Base-by-base conservation (phyloP, 176 grass and related monocot genomes). In the Aegilops speltoides region DNA sequence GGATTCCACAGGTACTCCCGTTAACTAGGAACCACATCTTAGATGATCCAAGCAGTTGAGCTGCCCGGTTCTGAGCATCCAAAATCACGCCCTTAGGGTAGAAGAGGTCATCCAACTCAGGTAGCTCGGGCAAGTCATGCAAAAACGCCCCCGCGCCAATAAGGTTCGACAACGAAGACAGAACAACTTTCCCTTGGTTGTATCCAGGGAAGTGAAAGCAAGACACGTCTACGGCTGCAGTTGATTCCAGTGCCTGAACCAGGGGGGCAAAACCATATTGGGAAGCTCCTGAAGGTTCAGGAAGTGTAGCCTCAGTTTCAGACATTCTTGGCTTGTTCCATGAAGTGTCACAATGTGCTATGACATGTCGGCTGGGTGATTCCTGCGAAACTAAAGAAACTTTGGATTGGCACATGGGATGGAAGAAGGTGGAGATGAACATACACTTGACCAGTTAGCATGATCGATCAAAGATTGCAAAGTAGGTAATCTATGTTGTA, bases 161-260 rank as follows among this genome's bases (percentile, higher is more conserved):
- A 50, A 98, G 81, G 28, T 86, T 32, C 6, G 83, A 94, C 23
- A 98, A 15, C 3, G 33, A 90, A 50, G 80, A 62, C 4, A n/a
- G n/a, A 40, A 84, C 81, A 61, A 88, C 83, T 87, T 91, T 95
- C 59, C 93, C 86, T 56, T 91, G 90, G 50, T 92, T 95, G 69
- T 98, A 93, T 72, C 96, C 96, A n/a, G 96, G 93, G 64, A 98
- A 98, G 82, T 98, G 96, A 83, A 95, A 98, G 69, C 91, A 98
- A 4, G 91, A 79, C 52, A 94, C 81, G 68, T 91, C 81, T 85
- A 94, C 85, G 36, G 26, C 76, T 40, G 93, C 91, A 80, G 93
- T 86, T 64, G 77, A 90, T 68, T 95, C 72, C 40, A 98, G 84
- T 56, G 93, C 96, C 28, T 91, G 38, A 76, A 94, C 81, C 38